Base-by-base conservation (phyloP, 2,329 filamentous ascomycete genomes). In the Fusarium scirpi region DNA sequence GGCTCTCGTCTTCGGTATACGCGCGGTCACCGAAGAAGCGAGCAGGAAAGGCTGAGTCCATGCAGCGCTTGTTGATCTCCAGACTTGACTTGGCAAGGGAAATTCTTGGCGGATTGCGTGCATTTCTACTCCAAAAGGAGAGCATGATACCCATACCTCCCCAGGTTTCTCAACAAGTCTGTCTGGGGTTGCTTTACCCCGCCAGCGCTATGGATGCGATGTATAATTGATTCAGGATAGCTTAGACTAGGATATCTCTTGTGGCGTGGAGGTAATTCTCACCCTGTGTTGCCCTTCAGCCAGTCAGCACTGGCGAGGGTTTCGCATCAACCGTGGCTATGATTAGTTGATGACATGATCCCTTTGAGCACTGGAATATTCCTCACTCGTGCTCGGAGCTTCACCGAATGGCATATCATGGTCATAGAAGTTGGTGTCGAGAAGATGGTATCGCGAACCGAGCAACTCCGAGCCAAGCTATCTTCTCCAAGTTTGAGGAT, bases 351-450 rank as follows among this genome's bases (percentile, higher is more conserved):
- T 61, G 53, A 58, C 32, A 8, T 48, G n/a, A 34, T 56, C 29
- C 11, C 45, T 20, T 41, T 30, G 16, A n/a, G 12, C 24, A 18
- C 12, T 22, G 22, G 25, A 12, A 18, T 5, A 2, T 32, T 40
- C n/a, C n/a, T 20, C 32, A n/a, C 6, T 43, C 12, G 5, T n/a
- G 11, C 24, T 65, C 68, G 64, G 68, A 71, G 48, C 64, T 69
- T 71, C 56, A 18, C 68, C 68, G 68, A 71, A 25, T 4, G 5
- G 20, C 16, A 32, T 10, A 34, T 34, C 13, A 40, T 25, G 30
- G 8, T 5, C 24, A 45, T 10, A 32, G 24, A 52, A 41, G 49
- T 41, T 49, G 43, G 41, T 51, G 54, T 47, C 22, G 32, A 55
- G 58, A 30, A 30, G 15, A n/a, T 16, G n/a, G 7, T 12, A 30